Percentiles rank a stretch among this genome's conserved stretches.
Evolutionary conservation across 2,329 filamentous ascomycete species (phyloP).

Genomic region (Fusarium decemcellulare): DNA sequence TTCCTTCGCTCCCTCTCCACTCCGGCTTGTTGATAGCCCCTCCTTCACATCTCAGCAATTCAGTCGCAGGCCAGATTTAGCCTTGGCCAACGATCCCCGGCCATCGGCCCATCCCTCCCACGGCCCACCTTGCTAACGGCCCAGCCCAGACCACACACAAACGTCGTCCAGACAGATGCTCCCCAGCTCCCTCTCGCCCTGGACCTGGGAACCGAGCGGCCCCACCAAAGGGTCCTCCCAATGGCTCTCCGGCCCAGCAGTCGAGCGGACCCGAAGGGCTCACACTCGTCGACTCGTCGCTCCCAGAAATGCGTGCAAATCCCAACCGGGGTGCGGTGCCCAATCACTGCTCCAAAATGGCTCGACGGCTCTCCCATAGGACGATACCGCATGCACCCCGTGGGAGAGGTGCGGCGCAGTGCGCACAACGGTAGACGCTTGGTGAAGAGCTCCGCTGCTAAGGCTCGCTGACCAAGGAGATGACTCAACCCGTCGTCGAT

Average conservation of each 20-base stretch:
- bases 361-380: constrained; percentile 49
- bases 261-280: constrained; percentile 28
- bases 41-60: constrained; percentile 20
- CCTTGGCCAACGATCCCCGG: constrained; percentile 33
- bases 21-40: constrained; percentile 30
- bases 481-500: constrained; percentile 35
- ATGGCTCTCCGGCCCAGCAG: constrained; percentile 29
- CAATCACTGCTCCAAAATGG: constrained; percentile 52
- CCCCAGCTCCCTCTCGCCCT: constrained; percentile 7
- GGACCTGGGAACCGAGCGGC: constrained; percentile 24
- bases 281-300: constrained; percentile 23
- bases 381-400: constrained; percentile 50
- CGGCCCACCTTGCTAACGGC: constrained; percentile 42
- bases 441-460: constrained; percentile 37
- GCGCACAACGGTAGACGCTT: constrained; percentile 37
- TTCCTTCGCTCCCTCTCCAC: constrained; percentile 18
- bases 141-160: constrained; percentile 28
- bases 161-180: constrained; percentile 29
- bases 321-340: constrained; percentile 49
- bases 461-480: constrained; percentile 39
- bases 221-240: constrained; percentile 39
- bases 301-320: constrained; percentile 43
- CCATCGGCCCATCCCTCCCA: constrained; percentile 46
- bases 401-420: constrained; percentile 63
- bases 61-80: constrained; percentile 31